Percentiles rank a stretch among this genome's conserved stretches.
Conservation (phyloP, 495 filamentous ascomycete species). For the Lasiosphaeria hispida region DNA sequence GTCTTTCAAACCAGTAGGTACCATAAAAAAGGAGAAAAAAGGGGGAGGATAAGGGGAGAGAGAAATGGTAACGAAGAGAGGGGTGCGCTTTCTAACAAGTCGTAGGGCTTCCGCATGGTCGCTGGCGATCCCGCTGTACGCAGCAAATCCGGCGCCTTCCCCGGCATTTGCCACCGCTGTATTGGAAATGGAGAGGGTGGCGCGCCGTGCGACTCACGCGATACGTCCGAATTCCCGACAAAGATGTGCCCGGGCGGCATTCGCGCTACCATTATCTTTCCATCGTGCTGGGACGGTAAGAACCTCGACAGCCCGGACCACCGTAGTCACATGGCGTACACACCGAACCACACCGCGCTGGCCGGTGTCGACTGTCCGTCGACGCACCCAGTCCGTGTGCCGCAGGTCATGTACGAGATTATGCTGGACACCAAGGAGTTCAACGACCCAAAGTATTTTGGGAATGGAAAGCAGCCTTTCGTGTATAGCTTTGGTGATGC, state of each 20-base stretch:
- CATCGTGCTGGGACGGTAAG: slow-evolving; percentile 26
- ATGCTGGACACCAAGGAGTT: slow-evolving; percentile 40
- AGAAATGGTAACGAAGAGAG: too few relatives aligned
- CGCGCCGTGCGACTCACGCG: slow-evolving; percentile 19
- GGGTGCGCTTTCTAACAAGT: background rate
- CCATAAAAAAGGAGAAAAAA: too few relatives aligned
- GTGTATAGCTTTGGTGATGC: slow-evolving; percentile 32
- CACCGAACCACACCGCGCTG: slow-evolving; percentile 33
- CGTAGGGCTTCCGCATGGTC: slow-evolving; percentile 63
- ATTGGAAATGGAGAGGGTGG: slow-evolving; percentile 2
- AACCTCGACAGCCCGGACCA: too few relatives aligned
- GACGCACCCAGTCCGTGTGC: slow-evolving; percentile 33
- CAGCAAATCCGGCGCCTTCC: slow-evolving; percentile 24
- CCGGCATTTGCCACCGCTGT: slow-evolving; percentile 29
- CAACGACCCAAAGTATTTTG: slow-evolving; percentile 36
- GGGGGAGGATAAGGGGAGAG: too few relatives aligned
- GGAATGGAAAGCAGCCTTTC: slow-evolving; percentile 45
- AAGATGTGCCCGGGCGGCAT: slow-evolving; percentile 33
- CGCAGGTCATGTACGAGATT: slow-evolving; percentile 44
- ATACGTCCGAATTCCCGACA: slow-evolving; percentile 26
- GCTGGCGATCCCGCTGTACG: slow-evolving; percentile 54
- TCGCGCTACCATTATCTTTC: slow-evolving; percentile 33
- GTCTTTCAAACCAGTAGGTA: slow-evolving; percentile 33
- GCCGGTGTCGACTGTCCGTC: slow-evolving; percentile 29
- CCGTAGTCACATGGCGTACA: slow-evolving; percentile 40